Evolutionary conservation across 148 eudicot species (phyloP).

Genomic region (Camellia japonica): DNA sequence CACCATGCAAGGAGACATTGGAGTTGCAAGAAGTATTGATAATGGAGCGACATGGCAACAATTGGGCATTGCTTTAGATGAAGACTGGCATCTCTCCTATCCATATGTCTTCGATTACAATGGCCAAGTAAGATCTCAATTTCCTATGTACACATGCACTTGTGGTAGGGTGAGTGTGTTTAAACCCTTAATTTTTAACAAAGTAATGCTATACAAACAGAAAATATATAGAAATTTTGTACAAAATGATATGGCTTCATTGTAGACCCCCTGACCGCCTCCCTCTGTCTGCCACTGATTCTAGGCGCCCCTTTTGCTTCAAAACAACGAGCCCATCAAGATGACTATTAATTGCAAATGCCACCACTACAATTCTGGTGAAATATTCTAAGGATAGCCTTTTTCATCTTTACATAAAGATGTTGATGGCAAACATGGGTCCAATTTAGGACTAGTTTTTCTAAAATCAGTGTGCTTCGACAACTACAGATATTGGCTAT

Average conservation of each 20-base stretch:
- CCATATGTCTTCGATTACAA: slow-evolving; percentile 76
- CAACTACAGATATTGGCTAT: background rate
- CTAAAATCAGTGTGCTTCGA: background rate
- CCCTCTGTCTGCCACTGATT: no score
- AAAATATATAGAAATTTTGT: no score
- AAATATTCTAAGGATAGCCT: no score
- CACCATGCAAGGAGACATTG: slow-evolving; percentile 96
- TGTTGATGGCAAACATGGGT: background rate
- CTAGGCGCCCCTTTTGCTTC: no score
- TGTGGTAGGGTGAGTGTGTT: background rate
- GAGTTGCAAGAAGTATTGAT: slow-evolving; percentile 82
- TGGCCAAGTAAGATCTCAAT: slow-evolving; percentile 53
- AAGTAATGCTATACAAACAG: no score
- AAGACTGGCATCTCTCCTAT: slow-evolving; percentile 96
- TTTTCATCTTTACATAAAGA: background rate
- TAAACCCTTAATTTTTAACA: background rate
- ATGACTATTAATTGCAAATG: no score
- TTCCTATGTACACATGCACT: background rate
- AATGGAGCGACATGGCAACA: slow-evolving; percentile 92
- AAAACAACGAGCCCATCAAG: no score
- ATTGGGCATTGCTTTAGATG: slow-evolving; percentile 88
- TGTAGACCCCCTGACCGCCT: no score
- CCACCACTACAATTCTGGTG: no score
- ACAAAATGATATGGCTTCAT: no score
- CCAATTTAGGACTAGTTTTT: no score